Evolutionary conservation across 768 basidiomycete species (phyloP), one percentile per base, ranked within the genome.

Genomic region (Fomitopsis serialis): DNA sequence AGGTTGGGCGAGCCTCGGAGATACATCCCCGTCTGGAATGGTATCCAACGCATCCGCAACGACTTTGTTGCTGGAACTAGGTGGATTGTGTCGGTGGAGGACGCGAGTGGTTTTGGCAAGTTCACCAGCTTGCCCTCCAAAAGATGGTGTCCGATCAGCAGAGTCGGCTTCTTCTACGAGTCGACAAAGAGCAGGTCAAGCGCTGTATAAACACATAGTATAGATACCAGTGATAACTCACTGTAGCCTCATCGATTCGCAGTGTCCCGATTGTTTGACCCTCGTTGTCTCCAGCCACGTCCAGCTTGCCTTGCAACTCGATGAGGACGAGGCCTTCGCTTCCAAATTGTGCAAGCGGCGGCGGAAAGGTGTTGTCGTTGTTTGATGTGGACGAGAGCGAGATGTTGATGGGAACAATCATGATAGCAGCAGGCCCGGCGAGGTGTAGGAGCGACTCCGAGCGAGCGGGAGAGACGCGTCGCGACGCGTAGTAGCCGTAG

Each of bases 101-200:
- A 97, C 80, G 2, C 95, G 25, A 91, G 75, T 0, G 94, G 92
- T 64, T 91, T 95, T 2, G 85, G 71, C 7, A 98, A 75, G 43
- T 70, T 74, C 32, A 81, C 76, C 55, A 96, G 75, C 65, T 88
- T 90, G 50, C 94, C 94, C 63, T 98, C 95, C 4, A 98, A 81
- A 27, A 94, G 75, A 62, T 97, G 92, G 68, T 95, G 85, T 12
- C 94, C 94, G 54, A 98, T 88, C 50, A 76, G 68, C 6, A 98
- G 76, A 2, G 84, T 45, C 17, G 44, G 21, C 23, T 45, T 23
- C 44, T 45, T 45, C 22, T 45, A 19, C 6, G 17, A 13, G 22
- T 23, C 19, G 7, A 45, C 3, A 25, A 5, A 25, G 17, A 42
- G 5, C 42, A 7, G 5, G 6, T 42, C 8, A 17, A 22, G n/a